Evolutionary conservation across 805 yeast genomes (phyloP), one percentile per base, ranked within the genome.

Genomic region (Kurtzmaniella fragi): DNA sequence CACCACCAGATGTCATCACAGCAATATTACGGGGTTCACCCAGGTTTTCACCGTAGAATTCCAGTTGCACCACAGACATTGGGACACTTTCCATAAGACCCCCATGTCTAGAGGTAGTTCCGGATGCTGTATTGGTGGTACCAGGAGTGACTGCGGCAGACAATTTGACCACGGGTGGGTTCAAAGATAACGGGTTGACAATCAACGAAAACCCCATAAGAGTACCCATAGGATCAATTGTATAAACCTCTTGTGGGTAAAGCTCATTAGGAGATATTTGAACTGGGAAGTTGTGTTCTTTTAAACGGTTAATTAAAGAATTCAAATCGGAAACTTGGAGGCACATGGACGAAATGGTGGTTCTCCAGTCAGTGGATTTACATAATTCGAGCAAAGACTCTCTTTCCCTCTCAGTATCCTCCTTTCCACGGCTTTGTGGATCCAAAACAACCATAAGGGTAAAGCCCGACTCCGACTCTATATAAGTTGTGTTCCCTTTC

Each of bases 1-100:
- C 99, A 64, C 99, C 99, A 52, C 99, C 99, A 1, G 96, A 87
- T 5, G 98, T 93, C 91, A 93, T 89, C 37, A 93, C 93, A 4
- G 95, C 99, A 47, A 93, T 86, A 49, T 80, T 78, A 62, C 79
- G 67, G 5, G 17, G 59, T 43, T 44, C 56, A 17, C 44, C 50
- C 17, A 12, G 6, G 20, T n/a, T 17, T 20, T 20, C 25, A 20
- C 25, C 25, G 31, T 25, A 34, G 31, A 26, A 16, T 8, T 34
- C 37, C 15, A n/a, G 16, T 8, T 26, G 37, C 4, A 30, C 32
- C 26, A 13, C 30, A 5, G 17, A 20, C 28, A 12, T 20, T 9
- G 34, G 32, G 5, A 17, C 32, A n/a, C 16, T 16, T 4, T n/a
- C 15, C 13, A 23, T 17, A 23, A 9, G 25, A 14, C 23, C 15